Evolutionary conservation across 1,284 basidiomycete species (phyloP).

Genomic region (Fomes fomentarius): DNA sequence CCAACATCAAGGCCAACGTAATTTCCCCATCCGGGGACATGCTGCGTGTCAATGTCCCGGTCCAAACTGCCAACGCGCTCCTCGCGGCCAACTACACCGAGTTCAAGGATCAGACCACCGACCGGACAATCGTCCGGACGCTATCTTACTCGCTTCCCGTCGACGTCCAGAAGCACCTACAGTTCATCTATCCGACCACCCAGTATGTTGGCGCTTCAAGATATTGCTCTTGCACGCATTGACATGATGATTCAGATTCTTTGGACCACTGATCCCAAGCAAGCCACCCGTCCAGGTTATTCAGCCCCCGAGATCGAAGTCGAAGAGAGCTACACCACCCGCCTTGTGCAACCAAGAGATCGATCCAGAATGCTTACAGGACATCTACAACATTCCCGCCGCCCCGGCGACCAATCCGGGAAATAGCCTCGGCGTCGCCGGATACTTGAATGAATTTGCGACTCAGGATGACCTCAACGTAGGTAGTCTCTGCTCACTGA

Average conservation of each 20-base stretch:
- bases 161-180: not conserved
- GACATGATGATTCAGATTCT: not conserved
- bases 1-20: constrained; percentile 32
- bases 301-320: constrained; percentile 3
- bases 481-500: not conserved
- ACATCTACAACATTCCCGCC: constrained; percentile 52
- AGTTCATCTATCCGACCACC: not conserved
- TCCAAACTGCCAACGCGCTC: constrained; percentile 27
- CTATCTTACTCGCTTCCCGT: not conserved
- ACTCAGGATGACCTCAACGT: constrained; percentile 48
- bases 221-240: constrained; percentile 10
- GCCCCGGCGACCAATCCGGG: constrained; percentile 41
- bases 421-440: constrained; percentile 55
- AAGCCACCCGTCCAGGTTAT: not conserved
- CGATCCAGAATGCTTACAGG: constrained; percentile 54
- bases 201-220: not conserved
- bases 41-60: constrained; percentile 7
- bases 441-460: constrained; percentile 53
- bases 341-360: constrained; percentile 28
- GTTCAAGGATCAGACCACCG: constrained; percentile 32
- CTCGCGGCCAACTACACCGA: constrained; percentile 38
- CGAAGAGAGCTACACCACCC: not conserved
- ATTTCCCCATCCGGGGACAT: constrained; percentile 31
- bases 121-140: not conserved
- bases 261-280: not conserved